These are phyloP conservation scores for Backusella liffmaniae DNA, from an alignment of 192 early-diverging fungal genomes.

Conservation along the genomic window DNA sequence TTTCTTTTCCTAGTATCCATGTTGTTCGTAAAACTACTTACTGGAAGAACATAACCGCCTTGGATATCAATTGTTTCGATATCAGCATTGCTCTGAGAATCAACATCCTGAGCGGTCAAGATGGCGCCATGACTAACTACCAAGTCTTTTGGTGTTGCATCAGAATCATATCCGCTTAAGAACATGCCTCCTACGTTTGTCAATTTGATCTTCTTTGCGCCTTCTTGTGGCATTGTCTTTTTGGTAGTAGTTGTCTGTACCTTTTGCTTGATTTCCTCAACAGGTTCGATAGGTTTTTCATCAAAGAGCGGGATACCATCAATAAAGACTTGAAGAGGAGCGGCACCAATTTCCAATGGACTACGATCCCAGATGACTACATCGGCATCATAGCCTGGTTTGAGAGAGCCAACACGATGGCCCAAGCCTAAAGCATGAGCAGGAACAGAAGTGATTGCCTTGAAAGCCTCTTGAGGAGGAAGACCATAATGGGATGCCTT, in stretches of 20 bases:
- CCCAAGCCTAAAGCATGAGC: constrained; percentile 67
- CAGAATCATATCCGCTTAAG: background rate
- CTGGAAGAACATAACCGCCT: constrained; percentile 60
- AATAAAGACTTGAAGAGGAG: constrained; percentile 71
- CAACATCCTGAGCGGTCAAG: constrained; percentile 42
- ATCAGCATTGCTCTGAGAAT: constrained; percentile 2
- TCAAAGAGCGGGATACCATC: constrained; percentile 68
- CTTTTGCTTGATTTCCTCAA: constrained; percentile 30
- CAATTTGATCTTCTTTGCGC: background rate
- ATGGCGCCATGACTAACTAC: constrained; percentile 37
- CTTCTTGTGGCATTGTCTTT: constrained; percentile 19
- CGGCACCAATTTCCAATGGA: constrained; percentile 66
- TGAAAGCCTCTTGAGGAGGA: constrained; percentile 51
- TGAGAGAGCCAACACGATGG: constrained; percentile 64
- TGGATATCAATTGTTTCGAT: constrained; percentile 47
- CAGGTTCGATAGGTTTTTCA: constrained; percentile 23
- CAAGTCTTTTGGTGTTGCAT: background rate
- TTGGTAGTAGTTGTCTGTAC: background rate
- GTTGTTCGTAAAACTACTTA: constrained; percentile 21
- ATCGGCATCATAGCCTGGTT: constrained; percentile 75
- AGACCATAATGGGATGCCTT: constrained; percentile 74
- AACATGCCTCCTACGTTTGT: constrained; percentile 34
- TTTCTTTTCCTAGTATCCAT: background rate
- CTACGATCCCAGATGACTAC: constrained; percentile 75
- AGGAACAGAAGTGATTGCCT: constrained; percentile 69